Conservation (phyloP, 1,284 basidiomycete genomes). For the Naganishia sp. region DNA sequence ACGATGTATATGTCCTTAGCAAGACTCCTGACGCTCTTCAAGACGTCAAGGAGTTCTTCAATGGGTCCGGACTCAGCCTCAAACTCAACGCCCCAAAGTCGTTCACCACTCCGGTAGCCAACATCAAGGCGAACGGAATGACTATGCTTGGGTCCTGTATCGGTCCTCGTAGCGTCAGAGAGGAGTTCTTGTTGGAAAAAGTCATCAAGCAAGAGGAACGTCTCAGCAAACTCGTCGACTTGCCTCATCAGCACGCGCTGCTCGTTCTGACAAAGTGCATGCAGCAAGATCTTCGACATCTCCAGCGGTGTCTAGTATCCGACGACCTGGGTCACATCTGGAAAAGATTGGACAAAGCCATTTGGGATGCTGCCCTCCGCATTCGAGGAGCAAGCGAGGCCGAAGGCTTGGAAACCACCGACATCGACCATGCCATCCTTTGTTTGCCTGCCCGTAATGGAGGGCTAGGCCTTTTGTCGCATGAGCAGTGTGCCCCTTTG, state of each 20-base stretch:
- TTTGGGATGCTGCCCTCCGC: constrained; percentile 4
- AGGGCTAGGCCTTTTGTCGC: constrained; percentile 32
- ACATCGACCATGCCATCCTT: not conserved
- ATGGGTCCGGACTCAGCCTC: not conserved
- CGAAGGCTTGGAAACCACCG: not conserved
- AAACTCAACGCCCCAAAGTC: constrained; percentile 11
- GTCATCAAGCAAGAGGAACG: constrained; percentile 2
- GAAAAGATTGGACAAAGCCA: constrained; percentile 21
- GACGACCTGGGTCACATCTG: constrained; percentile 30
- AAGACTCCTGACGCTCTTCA: constrained; percentile 3
- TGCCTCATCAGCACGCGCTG: constrained; percentile 37
- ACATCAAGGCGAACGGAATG: not conserved
- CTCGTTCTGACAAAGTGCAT: constrained; percentile 34
- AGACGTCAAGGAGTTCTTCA: constrained; percentile 2
- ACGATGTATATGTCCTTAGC: constrained; percentile 37
- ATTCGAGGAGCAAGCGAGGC: not conserved
- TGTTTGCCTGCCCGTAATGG: constrained; percentile 20
- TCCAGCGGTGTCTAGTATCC: constrained; percentile 32
- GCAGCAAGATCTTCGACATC: constrained; percentile 43
- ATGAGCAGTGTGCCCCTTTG: constrained; percentile 24
- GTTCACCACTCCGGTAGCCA: not conserved
- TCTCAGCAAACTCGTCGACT: constrained; percentile 14
- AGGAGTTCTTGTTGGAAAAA: constrained; percentile 20
- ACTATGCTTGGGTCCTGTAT: constrained; percentile 4
- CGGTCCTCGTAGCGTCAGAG: constrained; percentile 2